These are phyloP conservation scores for Podosphaera aphanis DNA, from an alignment of 2,329 filamentous ascomycete genomes.

Conservation along the genomic window DNA sequence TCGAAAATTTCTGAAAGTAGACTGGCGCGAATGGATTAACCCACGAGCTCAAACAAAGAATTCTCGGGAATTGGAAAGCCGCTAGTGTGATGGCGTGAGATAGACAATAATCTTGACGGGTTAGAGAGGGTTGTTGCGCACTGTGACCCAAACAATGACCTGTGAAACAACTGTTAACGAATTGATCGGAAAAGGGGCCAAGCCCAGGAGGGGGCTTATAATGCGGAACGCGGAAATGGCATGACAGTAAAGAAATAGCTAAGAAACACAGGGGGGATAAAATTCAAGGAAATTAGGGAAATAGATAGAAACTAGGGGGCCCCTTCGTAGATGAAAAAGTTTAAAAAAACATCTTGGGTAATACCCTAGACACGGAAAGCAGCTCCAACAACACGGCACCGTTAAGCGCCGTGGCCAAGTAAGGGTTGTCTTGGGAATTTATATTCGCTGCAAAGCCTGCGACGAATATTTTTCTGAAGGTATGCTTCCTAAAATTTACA, in stretches of 20 bases:
- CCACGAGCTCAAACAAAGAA: constrained; percentile 7
- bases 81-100: background rate
- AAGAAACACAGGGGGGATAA: constrained; percentile 9
- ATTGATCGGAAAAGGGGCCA: constrained; percentile 15
- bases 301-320: constrained; percentile 6
- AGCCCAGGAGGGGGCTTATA: background rate
- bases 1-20: constrained; percentile 15
- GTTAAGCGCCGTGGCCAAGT: background rate
- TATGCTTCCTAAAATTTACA: background rate
- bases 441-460: background rate
- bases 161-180: constrained; percentile 11
- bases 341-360: background rate
- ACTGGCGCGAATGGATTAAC: constrained; percentile 14
- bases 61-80: background rate
- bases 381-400: background rate
- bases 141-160: constrained; percentile 10
- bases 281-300: constrained; percentile 5
- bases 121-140: constrained; percentile 5
- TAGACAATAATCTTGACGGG: constrained; percentile 2
- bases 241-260: constrained; percentile 15
- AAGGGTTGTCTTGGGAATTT: background rate
- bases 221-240: constrained; percentile 7
- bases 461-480: background rate
- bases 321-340: constrained; percentile 1
- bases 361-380: background rate